Percentiles rank a stretch among this genome's conserved stretches.
Conservation (phyloP, 495 filamentous ascomycete genomes). For the Lasiosphaeria miniovina region DNA sequence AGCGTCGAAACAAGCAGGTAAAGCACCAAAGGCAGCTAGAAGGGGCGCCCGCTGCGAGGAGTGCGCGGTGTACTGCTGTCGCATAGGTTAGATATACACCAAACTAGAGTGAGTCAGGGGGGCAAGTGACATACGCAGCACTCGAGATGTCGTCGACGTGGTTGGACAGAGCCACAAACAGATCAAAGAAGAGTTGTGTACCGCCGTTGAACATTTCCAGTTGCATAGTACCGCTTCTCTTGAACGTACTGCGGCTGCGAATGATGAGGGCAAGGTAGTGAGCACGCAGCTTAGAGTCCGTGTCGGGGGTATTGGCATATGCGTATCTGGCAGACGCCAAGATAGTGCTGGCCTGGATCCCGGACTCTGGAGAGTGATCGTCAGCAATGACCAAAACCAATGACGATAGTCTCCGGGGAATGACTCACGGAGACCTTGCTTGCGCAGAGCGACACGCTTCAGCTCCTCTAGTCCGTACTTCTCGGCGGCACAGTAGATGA, state of each 20-base stretch:
- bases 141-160: slow-evolving; percentile 67
- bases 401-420: background rate
- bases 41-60: slow-evolving; percentile 39
- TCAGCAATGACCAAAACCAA: background rate
- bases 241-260: slow-evolving; percentile 78
- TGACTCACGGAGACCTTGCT: slow-evolving; percentile 68
- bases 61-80: slow-evolving; percentile 43
- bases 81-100: background rate
- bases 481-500: slow-evolving; percentile 85
- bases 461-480: slow-evolving; percentile 78
- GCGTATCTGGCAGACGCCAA: slow-evolving; percentile 79
- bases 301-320: slow-evolving; percentile 84
- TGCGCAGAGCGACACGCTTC: slow-evolving; percentile 76
- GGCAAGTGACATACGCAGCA: slow-evolving; percentile 38
- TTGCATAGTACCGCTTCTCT: slow-evolving; percentile 94
- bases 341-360: slow-evolving; percentile 81
- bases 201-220: slow-evolving; percentile 87
- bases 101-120: slow-evolving; percentile 2
- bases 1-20: slow-evolving; percentile 1
- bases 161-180: slow-evolving; percentile 91
- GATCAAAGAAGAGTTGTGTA: slow-evolving; percentile 79
- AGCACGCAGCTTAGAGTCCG: slow-evolving; percentile 80
- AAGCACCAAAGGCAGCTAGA: slow-evolving; percentile 16
- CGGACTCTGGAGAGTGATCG: slow-evolving; percentile 50
- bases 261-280: slow-evolving; percentile 94